Base-by-base conservation (phyloP, 805 yeast species). In the Schizosaccharomyces lindneri region DNA sequence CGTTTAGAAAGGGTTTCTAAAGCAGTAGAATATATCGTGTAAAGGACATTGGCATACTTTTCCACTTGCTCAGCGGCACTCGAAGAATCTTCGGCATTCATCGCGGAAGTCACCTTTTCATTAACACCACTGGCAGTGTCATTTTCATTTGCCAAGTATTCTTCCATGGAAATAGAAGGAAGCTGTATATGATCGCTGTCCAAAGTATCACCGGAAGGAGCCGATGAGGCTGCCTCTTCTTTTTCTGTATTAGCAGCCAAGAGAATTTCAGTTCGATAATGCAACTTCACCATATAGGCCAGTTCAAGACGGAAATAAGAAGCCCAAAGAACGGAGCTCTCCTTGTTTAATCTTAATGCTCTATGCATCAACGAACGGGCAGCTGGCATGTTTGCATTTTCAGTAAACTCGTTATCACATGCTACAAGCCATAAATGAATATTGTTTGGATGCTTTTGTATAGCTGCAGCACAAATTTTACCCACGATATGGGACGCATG, bases 361-460 rank as follows among this genome's bases (percentile, higher is more conserved):
- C 85, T 80, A 71, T 89, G 96, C 71, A 88, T 81, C 31, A 93
- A 76, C 9, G 81, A 80, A 71, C 99, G 79, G 27, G 97, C 89
- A 59, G 95, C 89, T 68, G 84, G 82, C 57, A 95, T 86, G 67
- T 88, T 85, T 51, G 90, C 85, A 71, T 93, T 87, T 36, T 79
- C 79, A 66, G 90, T 96, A 67, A 86, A 83, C 73, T 93, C 97
- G 72, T 87, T 87, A 69, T 86, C 86, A 39, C 97, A 96, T 29
- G 96, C 97, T 67, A 87, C 80, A 55, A 93, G 80, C 98, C 98
- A 93, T 19, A 90, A 85, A 66, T 83, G 85, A 1, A 87, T 79
- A 68, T 89, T 85, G 55, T 85, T 79, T n/a, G 98, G 97, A 70
- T 93, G 97, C 65, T 88, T 73, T 71, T 83, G 87, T 66, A 93